Evolutionary conservation across 1,284 basidiomycete genomes (phyloP).

Genomic region (Blastosporella zonata): DNA sequence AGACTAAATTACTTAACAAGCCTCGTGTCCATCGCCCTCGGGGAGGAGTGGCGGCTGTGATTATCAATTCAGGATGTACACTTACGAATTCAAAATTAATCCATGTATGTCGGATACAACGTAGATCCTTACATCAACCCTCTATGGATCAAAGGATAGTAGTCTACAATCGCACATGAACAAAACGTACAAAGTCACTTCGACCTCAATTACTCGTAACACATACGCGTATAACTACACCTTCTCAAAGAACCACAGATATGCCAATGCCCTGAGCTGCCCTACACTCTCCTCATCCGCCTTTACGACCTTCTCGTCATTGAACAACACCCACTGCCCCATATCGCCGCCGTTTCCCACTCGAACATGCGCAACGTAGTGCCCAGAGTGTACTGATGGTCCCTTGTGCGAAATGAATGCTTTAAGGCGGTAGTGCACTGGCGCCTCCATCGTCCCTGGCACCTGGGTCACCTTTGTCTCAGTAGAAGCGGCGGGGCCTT

Average conservation of each 20-base stretch:
- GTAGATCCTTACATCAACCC: too few species aligned
- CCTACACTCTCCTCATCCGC: constrained; percentile 75
- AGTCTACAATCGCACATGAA: too few species aligned
- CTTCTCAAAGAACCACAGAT: constrained; percentile 86
- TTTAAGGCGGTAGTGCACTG: constrained; percentile 80
- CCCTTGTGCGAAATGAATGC: constrained; percentile 98
- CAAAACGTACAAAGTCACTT: too few species aligned
- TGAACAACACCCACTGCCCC: constrained; percentile 80
- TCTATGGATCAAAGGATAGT: too few species aligned
- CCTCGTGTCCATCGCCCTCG: too few species aligned
- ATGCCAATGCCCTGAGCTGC: constrained; percentile 76
- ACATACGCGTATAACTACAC: too few species aligned
- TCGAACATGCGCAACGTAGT: constrained; percentile 86
- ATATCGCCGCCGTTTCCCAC: constrained; percentile 40
- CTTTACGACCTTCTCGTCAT: constrained; percentile 93
- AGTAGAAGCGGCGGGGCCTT: constrained; percentile 28
- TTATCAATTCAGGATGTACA: too few species aligned
- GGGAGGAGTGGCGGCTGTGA: too few species aligned
- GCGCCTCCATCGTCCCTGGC: constrained; percentile 57
- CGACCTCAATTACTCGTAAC: too few species aligned
- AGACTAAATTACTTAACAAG: not conserved
- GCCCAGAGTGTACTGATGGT: constrained; percentile 90
- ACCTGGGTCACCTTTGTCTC: constrained; percentile 17
- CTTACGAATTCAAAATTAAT: too few species aligned
- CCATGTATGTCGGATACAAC: too few species aligned